Evolutionary conservation across 202 grass and related monocot species (phyloP).

Genomic region (Hordeum pubiflorum): DNA sequence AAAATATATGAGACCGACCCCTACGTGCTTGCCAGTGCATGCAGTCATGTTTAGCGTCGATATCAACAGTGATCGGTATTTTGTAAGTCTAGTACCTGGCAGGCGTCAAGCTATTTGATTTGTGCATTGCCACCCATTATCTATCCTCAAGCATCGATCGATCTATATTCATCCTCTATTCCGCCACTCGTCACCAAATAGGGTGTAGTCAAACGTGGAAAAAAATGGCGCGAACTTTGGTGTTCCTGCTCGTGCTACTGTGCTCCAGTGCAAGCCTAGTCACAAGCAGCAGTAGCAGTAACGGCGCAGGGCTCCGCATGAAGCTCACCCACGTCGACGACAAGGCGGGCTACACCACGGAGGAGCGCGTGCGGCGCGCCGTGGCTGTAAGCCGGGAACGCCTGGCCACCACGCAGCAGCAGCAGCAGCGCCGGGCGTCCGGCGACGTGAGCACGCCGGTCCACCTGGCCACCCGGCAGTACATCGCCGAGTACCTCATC

Average conservation of each 20-base stretch:
- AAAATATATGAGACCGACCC: too few relatives aligned
- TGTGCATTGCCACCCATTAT: neutral
- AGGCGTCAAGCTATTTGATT: neutral
- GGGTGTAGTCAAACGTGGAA: neutral
- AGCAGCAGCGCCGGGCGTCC: neutral
- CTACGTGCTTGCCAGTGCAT: neutral
- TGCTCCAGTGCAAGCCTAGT: neutral
- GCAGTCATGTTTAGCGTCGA: neutral
- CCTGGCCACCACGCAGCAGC: neutral
- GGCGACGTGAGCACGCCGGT: neutral
- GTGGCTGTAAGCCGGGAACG: neutral
- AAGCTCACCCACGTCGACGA: conserved; percentile 23
- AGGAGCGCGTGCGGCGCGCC: neutral
- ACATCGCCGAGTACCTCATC: conserved; percentile 13
- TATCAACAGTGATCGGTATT: neutral
- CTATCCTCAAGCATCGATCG: neutral
- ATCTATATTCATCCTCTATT: neutral
- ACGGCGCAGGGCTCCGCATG: neutral
- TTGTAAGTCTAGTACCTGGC: neutral
- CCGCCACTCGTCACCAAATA: neutral
- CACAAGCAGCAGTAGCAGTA: neutral
- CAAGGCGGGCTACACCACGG: neutral
- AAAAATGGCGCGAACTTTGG: neutral
- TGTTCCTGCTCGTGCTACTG: neutral
- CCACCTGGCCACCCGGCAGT: neutral